A percentile compares a stretch with the other conserved stretches of the same genome.
phyloP scores from a whole-genome alignment of 2,329 filamentous ascomycete genomes.

The Drechslerella dactyloides region DNA sequence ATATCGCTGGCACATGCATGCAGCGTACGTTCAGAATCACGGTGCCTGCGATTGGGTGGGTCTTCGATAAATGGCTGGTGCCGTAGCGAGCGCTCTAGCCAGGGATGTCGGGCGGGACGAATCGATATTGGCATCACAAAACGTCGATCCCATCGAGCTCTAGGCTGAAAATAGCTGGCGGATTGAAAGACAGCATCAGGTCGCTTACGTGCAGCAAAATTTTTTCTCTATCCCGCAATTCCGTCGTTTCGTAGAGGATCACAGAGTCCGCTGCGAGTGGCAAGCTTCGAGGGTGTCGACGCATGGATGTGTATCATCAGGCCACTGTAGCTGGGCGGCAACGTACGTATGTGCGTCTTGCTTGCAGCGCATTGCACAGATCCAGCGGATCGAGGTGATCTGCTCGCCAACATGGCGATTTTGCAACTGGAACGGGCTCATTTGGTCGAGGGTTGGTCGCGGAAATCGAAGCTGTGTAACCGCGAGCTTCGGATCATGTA shows the following conservation, averaged over 20 bases:
- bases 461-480: slow-evolving; percentile 24
- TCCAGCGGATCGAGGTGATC: neutral
- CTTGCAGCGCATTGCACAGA: no score
- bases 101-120: slow-evolving; percentile 1
- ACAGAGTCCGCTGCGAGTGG: no score
- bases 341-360: no score
- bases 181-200: neutral
- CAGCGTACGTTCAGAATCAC: neutral
- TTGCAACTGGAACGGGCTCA: no score
- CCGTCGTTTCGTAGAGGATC: neutral
- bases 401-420: neutral
- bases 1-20: neutral
- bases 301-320: no score
- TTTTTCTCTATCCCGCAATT: no score
- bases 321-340: no score
- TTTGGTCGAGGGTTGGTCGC: neutral
- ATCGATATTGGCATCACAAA: neutral
- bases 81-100: neutral
- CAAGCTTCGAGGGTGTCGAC: no score
- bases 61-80: neutral
- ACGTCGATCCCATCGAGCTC: neutral
- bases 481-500: slow-evolving; percentile 44
- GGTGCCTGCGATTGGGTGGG: neutral
- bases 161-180: neutral
- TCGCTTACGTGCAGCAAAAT: neutral